phyloP scores from a whole-genome alignment of 345 rosid genomes.

The Abelmoschus esculentus region DNA sequence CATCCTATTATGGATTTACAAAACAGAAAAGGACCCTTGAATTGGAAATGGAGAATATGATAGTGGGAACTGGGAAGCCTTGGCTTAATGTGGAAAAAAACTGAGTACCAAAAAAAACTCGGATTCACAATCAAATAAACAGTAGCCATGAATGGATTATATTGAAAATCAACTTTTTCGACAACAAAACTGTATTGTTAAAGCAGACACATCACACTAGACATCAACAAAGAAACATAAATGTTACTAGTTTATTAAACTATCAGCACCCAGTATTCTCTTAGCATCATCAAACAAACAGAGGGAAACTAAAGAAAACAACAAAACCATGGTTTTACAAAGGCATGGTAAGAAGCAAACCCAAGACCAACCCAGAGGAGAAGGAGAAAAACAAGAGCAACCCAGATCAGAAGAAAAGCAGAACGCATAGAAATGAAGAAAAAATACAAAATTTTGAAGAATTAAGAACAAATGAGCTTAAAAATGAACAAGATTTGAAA shows the following conservation, averaged over 20 bases:
- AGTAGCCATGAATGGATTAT: not conserved
- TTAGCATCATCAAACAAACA: slow-evolving; percentile 1
- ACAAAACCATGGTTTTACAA: not conserved
- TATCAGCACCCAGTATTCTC: not conserved
- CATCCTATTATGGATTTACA: not conserved
- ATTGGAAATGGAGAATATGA: not conserved
- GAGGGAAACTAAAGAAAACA: not conserved
- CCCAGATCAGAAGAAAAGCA: slow-evolving; percentile 22
- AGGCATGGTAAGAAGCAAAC: slow-evolving; percentile 11
- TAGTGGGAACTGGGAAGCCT: not conserved
- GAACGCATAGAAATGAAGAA: slow-evolving; percentile 4
- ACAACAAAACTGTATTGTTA: not conserved
- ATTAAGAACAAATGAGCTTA: slow-evolving; percentile 12
- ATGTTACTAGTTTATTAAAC: not conserved
- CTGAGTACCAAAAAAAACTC: not conserved
- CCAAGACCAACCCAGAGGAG: slow-evolving; percentile 21
- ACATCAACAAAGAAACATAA: slow-evolving; percentile 1
- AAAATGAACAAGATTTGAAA: slow-evolving; percentile 11
- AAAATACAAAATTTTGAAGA: slow-evolving; percentile 3
- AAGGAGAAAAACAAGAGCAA: slow-evolving; percentile 7
- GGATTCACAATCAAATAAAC: not conserved
- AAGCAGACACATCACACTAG: not conserved
- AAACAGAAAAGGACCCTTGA: not conserved
- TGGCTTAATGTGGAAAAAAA: not conserved
- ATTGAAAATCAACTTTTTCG: not conserved